Percentiles rank a stretch among this genome's conserved stretches.
These are phyloP conservation scores for Penicillium pulvis DNA, from an alignment of 495 filamentous ascomycete species.

Conservation along the genomic window DNA sequence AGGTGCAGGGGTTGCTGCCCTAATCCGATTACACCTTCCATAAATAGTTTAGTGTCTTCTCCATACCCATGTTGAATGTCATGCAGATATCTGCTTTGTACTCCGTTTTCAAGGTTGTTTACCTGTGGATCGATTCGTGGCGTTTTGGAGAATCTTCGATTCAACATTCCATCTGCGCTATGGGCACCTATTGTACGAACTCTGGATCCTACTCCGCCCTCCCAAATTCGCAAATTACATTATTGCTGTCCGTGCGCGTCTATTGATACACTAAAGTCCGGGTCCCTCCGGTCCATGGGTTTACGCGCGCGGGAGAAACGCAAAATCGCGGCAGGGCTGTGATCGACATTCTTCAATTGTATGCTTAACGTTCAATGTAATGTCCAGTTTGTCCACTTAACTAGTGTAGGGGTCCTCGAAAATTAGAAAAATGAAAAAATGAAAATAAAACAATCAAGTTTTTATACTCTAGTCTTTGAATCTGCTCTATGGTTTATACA, in stretches of 20 bases:
- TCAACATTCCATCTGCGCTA: constrained; percentile 4
- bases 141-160: constrained; percentile 5
- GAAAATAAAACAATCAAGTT: not conserved
- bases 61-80: not conserved
- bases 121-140: not conserved
- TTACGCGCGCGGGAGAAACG: not conserved
- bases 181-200: constrained; percentile 2
- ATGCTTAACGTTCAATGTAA: not conserved
- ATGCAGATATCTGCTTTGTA: not conserved
- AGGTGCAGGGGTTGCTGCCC: not conserved
- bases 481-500: too few species aligned
- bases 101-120: not conserved
- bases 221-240: not conserved
- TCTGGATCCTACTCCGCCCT: not conserved
- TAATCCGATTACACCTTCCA: constrained; percentile 3
- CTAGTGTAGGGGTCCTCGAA: too few species aligned
- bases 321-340: not conserved
- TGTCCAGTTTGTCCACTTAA: not conserved
- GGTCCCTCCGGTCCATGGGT: not conserved
- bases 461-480: not conserved
- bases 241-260: constrained; percentile 17
- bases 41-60: not conserved
- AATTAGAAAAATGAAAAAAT: too few species aligned
- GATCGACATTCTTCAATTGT: not conserved
- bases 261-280: constrained; percentile 1